A percentile compares a stretch with the other conserved stretches of the same genome.
These are phyloP conservation scores for Guillardia theta DNA, from an alignment of 78 protist species.

Conservation along the genomic window DNA sequence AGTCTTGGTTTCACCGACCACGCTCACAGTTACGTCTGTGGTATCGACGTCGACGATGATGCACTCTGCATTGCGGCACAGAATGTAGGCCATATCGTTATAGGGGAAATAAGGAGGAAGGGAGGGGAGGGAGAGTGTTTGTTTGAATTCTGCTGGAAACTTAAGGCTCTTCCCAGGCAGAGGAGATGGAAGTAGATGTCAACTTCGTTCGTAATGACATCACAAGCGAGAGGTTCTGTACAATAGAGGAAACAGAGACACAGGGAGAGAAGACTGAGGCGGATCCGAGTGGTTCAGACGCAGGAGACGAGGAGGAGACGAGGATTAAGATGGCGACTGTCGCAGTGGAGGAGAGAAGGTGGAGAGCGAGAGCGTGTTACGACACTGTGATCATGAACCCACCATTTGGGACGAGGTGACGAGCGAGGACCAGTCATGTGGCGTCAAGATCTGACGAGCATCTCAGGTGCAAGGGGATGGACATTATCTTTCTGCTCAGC, in stretches of 20 bases:
- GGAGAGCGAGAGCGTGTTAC: background rate
- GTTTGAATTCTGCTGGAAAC: background rate
- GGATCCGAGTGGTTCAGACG: no score
- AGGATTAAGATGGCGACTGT: no score
- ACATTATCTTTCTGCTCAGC: background rate
- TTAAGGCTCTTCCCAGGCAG: background rate
- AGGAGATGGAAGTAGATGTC: slow-evolving; percentile 1
- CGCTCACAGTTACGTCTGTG: slow-evolving; percentile 23
- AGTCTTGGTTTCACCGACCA: no score
- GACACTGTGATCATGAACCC: background rate
- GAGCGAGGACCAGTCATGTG: no score
- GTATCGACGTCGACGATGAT: background rate
- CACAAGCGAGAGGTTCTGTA: background rate
- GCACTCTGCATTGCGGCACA: background rate
- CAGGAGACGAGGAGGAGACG: no score
- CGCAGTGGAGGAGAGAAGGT: background rate
- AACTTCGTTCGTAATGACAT: background rate
- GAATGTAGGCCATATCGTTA: background rate
- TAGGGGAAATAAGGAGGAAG: no score
- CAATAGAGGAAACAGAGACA: no score
- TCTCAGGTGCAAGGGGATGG: background rate
- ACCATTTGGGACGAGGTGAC: background rate
- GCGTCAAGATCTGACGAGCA: no score
- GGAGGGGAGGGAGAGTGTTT: no score
- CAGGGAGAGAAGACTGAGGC: no score